A percentile compares a stretch with the other conserved stretches of the same genome.
These are phyloP conservation scores for Plantago major DNA, from an alignment of 257 asterid species.

Conservation along the genomic window DNA sequence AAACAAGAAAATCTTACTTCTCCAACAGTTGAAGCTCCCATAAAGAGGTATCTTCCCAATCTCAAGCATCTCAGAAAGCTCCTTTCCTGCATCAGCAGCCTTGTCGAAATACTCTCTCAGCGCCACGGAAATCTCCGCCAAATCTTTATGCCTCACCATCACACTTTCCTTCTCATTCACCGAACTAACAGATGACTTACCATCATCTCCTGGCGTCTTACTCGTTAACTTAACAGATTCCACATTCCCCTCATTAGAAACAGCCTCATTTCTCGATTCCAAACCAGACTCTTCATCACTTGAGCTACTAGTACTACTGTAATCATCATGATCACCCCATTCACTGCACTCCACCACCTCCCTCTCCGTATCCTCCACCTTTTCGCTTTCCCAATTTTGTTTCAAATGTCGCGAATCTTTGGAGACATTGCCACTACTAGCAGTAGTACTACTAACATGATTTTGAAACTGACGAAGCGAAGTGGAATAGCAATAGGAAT, in stretches of 20 bases:
- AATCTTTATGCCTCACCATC: slow-evolving; percentile 82
- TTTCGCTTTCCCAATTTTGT: slow-evolving; percentile 51
- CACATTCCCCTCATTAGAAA: slow-evolving; percentile 13
- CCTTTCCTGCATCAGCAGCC: slow-evolving; percentile 88
- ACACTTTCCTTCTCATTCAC: slow-evolving; percentile 52
- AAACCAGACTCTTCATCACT: slow-evolving; percentile 30
- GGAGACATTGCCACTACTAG: not conserved
- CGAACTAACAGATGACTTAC: slow-evolving; percentile 54
- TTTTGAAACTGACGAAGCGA: slow-evolving; percentile 29
- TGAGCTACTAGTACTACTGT: slow-evolving; percentile 49
- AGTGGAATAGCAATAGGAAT: slow-evolving; percentile 37
- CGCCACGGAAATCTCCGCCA: slow-evolving; percentile 84
- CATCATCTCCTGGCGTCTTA: slow-evolving; percentile 49
- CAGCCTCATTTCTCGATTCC: slow-evolving; percentile 27
- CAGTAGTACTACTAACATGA: slow-evolving; percentile 17
- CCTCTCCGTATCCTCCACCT: slow-evolving; percentile 52
- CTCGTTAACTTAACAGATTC: slow-evolving; percentile 31
- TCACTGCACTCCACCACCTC: slow-evolving; percentile 97
- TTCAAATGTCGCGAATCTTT: not conserved
- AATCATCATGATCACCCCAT: slow-evolving; percentile 90
- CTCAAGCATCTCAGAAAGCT: slow-evolving; percentile 88
- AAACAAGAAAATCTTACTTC: slow-evolving; percentile 46
- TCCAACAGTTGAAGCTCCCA: slow-evolving; percentile 77
- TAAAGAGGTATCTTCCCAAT: slow-evolving; percentile 83
- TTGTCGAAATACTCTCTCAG: slow-evolving; percentile 74